Percentiles rank a stretch among this genome's conserved stretches.
Evolutionary conservation across 305 asterid genomes (phyloP).

Genomic region (Petunia hybrid): DNA sequence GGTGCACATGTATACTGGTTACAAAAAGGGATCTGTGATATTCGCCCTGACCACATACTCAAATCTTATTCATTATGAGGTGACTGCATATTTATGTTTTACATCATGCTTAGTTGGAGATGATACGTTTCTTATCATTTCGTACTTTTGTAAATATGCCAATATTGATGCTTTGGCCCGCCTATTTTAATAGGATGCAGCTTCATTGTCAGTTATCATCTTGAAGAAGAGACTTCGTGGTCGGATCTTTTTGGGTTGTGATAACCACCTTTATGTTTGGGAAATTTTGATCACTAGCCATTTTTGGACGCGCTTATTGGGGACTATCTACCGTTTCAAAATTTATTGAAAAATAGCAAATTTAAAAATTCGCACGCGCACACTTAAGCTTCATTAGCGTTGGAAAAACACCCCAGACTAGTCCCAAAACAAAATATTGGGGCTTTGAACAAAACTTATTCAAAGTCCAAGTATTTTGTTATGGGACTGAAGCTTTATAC

Average conservation of each 20-base stretch:
- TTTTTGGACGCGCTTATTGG: too few species aligned
- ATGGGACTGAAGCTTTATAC: too few species aligned
- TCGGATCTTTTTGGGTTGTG: conserved; percentile 83
- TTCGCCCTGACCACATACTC: conserved; percentile 92
- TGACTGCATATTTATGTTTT: conserved; percentile 33
- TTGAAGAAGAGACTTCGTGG: conserved; percentile 72
- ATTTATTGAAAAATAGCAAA: too few species aligned
- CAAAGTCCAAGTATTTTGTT: too few species aligned
- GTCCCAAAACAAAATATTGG: too few species aligned
- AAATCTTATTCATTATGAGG: conserved; percentile 96
- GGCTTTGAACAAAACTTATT: too few species aligned
- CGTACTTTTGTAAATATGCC: background rate
- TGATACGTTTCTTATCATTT: background rate
- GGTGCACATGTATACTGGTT: conserved; percentile 93
- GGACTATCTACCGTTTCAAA: too few species aligned
- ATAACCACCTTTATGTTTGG: conserved; percentile 62
- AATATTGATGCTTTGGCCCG: conserved; percentile 23
- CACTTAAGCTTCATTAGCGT: too few species aligned
- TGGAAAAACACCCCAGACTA: too few species aligned
- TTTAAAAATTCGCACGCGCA: too few species aligned
- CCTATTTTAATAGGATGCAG: conserved; percentile 70
- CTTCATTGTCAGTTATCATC: conserved; percentile 78
- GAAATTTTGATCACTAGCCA: too few species aligned
- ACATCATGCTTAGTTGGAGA: conserved; percentile 9
- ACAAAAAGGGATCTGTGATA: conserved; percentile 71